Percentiles rank a stretch among this genome's conserved stretches.
These are phyloP conservation scores for Aurinia saxatilis DNA, from an alignment of 345 rosid genomes.

Conservation along the genomic window DNA sequence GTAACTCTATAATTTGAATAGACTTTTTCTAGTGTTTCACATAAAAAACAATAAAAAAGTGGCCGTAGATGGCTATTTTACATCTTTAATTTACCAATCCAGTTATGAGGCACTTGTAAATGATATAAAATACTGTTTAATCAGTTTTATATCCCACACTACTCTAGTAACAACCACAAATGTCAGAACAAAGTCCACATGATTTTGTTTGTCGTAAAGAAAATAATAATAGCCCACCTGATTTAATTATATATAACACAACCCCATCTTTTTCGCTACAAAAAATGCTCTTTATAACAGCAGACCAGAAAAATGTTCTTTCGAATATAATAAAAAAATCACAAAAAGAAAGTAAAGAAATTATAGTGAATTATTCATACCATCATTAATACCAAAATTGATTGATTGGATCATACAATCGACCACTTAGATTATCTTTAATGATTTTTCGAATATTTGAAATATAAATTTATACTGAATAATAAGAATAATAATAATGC, in stretches of 20 bases:
- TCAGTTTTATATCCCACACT: slow-evolving; percentile 15
- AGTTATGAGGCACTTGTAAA: background rate
- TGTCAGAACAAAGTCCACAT: slow-evolving; percentile 27
- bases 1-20: background rate
- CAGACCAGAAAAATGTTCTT: slow-evolving; percentile 15
- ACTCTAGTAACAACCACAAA: slow-evolving; percentile 14
- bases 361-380: background rate
- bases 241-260: slow-evolving; percentile 16
- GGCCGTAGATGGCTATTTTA: background rate
- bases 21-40: background rate
- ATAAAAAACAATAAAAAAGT: background rate
- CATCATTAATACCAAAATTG: slow-evolving; percentile 12
- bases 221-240: slow-evolving; percentile 5
- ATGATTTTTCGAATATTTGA: slow-evolving; percentile 7
- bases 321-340: background rate
- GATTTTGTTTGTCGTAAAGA: slow-evolving; percentile 20
- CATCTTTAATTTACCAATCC: background rate
- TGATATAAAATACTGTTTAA: background rate
- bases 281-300: slow-evolving; percentile 3
- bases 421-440: slow-evolving; percentile 18
- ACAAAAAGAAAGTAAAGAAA: slow-evolving; percentile 11
- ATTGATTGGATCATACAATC: slow-evolving; percentile 20
- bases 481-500: background rate
- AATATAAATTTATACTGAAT: background rate
- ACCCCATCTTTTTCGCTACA: slow-evolving; percentile 16